Evolutionary conservation across 345 rosid species (phyloP), one percentile per base, ranked within the genome.

Genomic region (Passiflora organensis): DNA sequence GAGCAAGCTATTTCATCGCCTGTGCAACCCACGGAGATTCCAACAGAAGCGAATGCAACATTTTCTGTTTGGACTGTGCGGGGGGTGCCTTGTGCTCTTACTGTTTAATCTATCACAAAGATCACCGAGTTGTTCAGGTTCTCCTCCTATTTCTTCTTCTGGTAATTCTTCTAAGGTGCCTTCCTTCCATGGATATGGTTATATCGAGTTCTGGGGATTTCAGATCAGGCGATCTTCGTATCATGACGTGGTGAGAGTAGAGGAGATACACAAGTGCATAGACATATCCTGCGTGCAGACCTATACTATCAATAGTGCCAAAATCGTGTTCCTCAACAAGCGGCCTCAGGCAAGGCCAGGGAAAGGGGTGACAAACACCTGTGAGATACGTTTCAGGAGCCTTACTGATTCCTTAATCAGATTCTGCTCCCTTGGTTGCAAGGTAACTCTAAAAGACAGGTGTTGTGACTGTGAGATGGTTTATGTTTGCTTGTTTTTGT

Each of bases 351-450:
- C 88, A 0, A 75, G 97, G 82, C 94, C 88, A 13, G 97, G 94
- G n/a, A 90, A 90, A 57, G 97, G 97, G 0, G 97, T 87, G 46
- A 84, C 94, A 45, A 87, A 87, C 38, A 90, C 97, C 59, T 90
- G 97, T 24, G 91, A 87, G 55, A 78, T 87, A 28, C 87, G 97
- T 46, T 74, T 81, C 60, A 64, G 97, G 53, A 87, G 97, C 65
- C 97, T 90, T 48, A 94, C 80, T 22, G 97, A 90, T 73, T 84
- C 91, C 65, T 90, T 82, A n/a, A n/a, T n/a, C 84, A 69, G 95
- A 47, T 90, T 90, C 82, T 90, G 97, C 45, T 90, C 97, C 43
- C 86, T 90, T 18, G 94, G 94, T 28, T 90, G 97, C 84, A 90
- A 90, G 83, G 86, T 81, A 3, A 39, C n/a, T n/a, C n/a, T n/a